Base-by-base conservation (phyloP, 495 filamentous ascomycete species). In the Penicillium lagena region DNA sequence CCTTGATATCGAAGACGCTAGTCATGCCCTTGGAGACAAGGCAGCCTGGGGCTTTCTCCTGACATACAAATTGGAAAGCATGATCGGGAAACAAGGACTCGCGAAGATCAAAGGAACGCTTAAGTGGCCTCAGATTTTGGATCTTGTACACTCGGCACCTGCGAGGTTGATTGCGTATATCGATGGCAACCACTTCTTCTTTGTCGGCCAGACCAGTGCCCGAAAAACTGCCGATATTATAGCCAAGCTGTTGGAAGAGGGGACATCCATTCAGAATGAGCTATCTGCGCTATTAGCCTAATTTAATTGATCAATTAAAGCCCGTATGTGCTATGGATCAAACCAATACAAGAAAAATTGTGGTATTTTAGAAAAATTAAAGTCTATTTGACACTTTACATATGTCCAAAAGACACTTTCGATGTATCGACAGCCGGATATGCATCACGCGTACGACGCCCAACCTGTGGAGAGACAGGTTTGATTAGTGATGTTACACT, bases 401-500 rank as follows among this genome's bases (percentile, higher is more conserved):
- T 4, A 22, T 4, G 4, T 22, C 22, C 22, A 22, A 22, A 22
- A 22, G 22, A 22, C 22, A 22, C 4, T 22, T 22, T 22, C 22
- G 22, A 22, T 22, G 22, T 22, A 22, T 22, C 22, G 22, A 22
- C 22, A 34, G 10, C n/a, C n/a, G n/a, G 1, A 28, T 17, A 8
- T 29, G n/a, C 40, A 33, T 50, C 49, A 83, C 29, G 78, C 81
- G 74, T 85, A 86, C 42, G 82, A 78, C 31, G 81, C 82, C 82
- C 82, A 86, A 11, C 82, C 56, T 60, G 15, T 3, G 37, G 72
- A 74, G 36, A 36, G 13, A 22, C 11, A 31, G 50, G 41, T 22
- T 6, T 22, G 22, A 22, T 22, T 22, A 22, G 22, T 6, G 22
- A 22, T 22, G 22, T 3, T 22, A 22, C 2, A 22, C 22, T 22